Evolutionary conservation across 2,329 filamentous ascomycete genomes (phyloP).

Genomic region (Aspergillus versicolor): DNA sequence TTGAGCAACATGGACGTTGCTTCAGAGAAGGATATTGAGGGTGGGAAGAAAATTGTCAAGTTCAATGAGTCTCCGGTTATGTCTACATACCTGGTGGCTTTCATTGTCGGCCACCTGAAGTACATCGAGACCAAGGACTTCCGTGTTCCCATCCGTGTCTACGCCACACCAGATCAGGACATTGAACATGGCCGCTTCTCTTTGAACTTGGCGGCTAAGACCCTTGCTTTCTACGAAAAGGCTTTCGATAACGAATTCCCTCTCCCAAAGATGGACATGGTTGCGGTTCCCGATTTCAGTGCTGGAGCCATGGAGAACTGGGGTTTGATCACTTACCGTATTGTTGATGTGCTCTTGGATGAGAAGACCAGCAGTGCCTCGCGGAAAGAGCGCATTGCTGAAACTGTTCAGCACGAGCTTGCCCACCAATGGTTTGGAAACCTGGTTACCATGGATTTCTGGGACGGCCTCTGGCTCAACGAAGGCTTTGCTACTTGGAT

Average conservation of each 20-base stretch:
- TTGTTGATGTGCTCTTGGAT: constrained; percentile 86
- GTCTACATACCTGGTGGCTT: constrained; percentile 94
- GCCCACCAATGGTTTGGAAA: constrained; percentile 99
- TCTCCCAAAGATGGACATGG: constrained; percentile 93
- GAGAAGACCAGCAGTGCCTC: constrained; percentile 87
- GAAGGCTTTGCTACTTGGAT: constrained; percentile 90
- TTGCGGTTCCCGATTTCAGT: constrained; percentile 93
- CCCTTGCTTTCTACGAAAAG: constrained; percentile 92
- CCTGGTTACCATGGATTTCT: constrained; percentile 97
- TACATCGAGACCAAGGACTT: constrained; percentile 91
- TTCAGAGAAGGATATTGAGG: constrained; percentile 70
- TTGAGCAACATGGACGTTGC: constrained; percentile 96
- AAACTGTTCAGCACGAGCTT: constrained; percentile 94
- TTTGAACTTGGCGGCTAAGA: constrained; percentile 82
- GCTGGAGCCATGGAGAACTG: constrained; percentile 98
- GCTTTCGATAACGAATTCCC: constrained; percentile 86
- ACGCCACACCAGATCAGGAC: constrained; percentile 83
- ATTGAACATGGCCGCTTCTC: constrained; percentile 92
- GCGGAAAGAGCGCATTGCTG: constrained; percentile 88
- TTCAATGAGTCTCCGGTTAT: constrained; percentile 92
- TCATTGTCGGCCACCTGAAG: constrained; percentile 91
- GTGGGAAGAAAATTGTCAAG: constrained; percentile 76
- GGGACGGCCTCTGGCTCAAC: constrained; percentile 96
- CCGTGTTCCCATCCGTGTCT: constrained; percentile 89
- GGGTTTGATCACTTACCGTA: constrained; percentile 92